Conservation (phyloP, 768 basidiomycete genomes). For the Scleroderma bovista region DNA sequence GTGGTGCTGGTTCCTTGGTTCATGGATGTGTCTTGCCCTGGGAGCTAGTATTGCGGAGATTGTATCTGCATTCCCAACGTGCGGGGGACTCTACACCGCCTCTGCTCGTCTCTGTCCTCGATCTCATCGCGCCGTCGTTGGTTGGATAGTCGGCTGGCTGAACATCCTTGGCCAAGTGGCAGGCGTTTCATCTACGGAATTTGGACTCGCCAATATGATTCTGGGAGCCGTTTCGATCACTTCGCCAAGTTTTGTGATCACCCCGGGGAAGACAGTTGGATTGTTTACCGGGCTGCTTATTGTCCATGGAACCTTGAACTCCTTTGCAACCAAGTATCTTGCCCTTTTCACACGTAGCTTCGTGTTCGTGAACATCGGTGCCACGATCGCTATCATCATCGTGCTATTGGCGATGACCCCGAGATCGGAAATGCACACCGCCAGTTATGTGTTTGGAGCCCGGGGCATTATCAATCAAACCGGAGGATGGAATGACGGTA, state of each 20-base stretch:
- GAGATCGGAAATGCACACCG: conserved; percentile 73
- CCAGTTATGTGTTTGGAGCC: conserved; percentile 73
- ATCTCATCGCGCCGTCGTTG: conserved; percentile 58
- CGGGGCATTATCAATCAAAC: conserved; percentile 73
- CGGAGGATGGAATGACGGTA: conserved; percentile 71
- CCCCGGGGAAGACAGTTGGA: conserved; percentile 69
- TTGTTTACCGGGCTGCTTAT: conserved; percentile 73
- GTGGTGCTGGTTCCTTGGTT: conserved; percentile 75
- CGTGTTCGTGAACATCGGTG: conserved; percentile 84
- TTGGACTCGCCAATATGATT: conserved; percentile 75
- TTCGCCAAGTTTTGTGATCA: conserved; percentile 1
- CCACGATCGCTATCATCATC: conserved; percentile 80
- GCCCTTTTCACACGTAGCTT: conserved; percentile 70
- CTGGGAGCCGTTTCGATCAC: conserved; percentile 55
- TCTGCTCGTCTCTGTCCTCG: conserved; percentile 64
- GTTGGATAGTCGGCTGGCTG: conserved; percentile 80
- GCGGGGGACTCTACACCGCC: conserved; percentile 75
- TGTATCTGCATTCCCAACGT: conserved; percentile 70
- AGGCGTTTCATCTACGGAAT: conserved; percentile 82
- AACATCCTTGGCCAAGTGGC: conserved; percentile 83
- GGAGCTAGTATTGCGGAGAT: conserved; percentile 73
- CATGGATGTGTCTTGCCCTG: conserved; percentile 68
- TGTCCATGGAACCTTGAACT: conserved; percentile 70
- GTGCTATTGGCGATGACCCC: conserved; percentile 72
- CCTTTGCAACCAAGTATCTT: conserved; percentile 67